phyloP scores from a whole-genome alignment of 495 filamentous ascomycete species.

The Aspergillus baeticus region DNA sequence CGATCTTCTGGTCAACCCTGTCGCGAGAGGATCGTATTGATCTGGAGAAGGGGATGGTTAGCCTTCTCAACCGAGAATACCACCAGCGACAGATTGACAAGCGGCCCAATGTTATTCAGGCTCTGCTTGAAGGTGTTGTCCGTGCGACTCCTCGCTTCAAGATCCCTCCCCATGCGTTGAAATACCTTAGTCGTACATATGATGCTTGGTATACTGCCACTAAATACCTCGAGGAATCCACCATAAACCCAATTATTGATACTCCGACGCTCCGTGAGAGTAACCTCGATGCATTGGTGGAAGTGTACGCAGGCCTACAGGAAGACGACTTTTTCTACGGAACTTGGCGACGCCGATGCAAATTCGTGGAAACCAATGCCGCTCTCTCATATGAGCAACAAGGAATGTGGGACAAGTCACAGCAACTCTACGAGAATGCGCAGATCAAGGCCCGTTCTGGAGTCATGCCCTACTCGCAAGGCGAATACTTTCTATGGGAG shows the following conservation, averaged over 20 bases:
- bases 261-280: slow-evolving; percentile 81
- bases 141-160: slow-evolving; percentile 80
- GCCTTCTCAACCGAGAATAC: slow-evolving; percentile 88
- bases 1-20: slow-evolving; percentile 87
- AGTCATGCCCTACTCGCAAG: slow-evolving; percentile 89
- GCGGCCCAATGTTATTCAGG: slow-evolving; percentile 90
- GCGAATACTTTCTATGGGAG: slow-evolving; percentile 98
- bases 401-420: slow-evolving; percentile 98
- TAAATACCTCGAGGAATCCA: slow-evolving; percentile 78
- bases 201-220: slow-evolving; percentile 94
- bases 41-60: slow-evolving; percentile 82
- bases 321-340: slow-evolving; percentile 98
- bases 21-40: slow-evolving; percentile 87
- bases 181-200: slow-evolving; percentile 86
- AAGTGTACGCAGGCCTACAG: slow-evolving; percentile 82
- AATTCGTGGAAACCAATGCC: slow-evolving; percentile 95
- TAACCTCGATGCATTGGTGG: slow-evolving; percentile 89
- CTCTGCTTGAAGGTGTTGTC: slow-evolving; percentile 80
- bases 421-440: slow-evolving; percentile 90
- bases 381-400: slow-evolving; percentile 97
- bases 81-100: slow-evolving; percentile 91
- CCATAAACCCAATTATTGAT: slow-evolving; percentile 80
- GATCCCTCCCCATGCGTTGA: slow-evolving; percentile 92
- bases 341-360: slow-evolving; percentile 90
- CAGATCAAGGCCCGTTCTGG: slow-evolving; percentile 96